Base-by-base conservation (phyloP, 2,329 filamentous ascomycete species). In the Talaromyces atroroseus region DNA sequence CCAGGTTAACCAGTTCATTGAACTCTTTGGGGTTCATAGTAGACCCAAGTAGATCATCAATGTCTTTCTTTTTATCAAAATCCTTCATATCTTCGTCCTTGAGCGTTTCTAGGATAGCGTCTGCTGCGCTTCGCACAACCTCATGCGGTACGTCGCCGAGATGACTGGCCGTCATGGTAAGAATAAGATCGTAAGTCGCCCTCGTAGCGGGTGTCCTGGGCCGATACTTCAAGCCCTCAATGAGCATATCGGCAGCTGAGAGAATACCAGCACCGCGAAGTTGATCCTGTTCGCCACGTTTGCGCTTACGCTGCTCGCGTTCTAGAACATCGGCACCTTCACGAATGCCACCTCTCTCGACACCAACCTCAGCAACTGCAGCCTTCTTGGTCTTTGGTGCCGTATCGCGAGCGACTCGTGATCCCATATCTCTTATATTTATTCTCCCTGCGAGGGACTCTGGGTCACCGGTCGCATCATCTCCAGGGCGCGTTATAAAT, bases 51-150 rank as follows among this genome's bases (percentile, higher is more conserved):
- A 97, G 85, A 62, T 97, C 94, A 65, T 99, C 94, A 45, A 97
- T 85, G 71, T 96, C 91, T 75, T 92, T 96, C 79, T 99, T 99
- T 79, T 95, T 96, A 71, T 99, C 94, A 59, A 95, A 89, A 70
- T 99, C 94, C 72, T 97, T 97, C 77, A 96, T 79, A 61, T 92
- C 88, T 61, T 96, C 92, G 64, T 97, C 92, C 73, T 99, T 99
- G 46, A 99, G 78, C 61, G 88, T 90, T 70, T 99, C 94, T 53
- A 99, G 73, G 2, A 92, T 86, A 2, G 89, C 91, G 71, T 99
- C 94, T 14, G 94, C 92, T 16, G 94, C 95, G 73, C 94, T 99
- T 64, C 90, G 84, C 46, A 95, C 90, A 53, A 95, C 87, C 67
- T 95, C 90, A 61, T 95, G 89, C 1, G 92, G 87, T 14, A 97